Evolutionary conservation across 805 yeast genomes (phyloP).

Genomic region (Candida easanensis): DNA sequence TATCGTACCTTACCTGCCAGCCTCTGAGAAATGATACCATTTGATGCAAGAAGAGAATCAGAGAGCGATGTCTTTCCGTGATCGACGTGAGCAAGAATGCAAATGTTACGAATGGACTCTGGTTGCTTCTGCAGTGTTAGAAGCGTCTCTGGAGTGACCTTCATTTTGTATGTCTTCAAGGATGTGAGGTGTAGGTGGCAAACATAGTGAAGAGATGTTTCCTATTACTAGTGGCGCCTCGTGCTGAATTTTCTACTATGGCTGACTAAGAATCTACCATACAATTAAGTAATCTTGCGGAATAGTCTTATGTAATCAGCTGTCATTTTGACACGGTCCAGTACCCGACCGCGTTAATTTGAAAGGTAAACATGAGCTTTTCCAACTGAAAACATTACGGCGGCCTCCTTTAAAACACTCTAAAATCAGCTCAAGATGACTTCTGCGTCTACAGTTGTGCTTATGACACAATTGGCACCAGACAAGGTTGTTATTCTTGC

Average conservation of each 20-base stretch:
- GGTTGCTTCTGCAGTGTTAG: conserved; percentile 68
- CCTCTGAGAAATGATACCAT: conserved; percentile 92
- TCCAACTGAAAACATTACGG: no score
- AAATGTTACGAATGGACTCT: conserved; percentile 75
- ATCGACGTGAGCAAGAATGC: conserved; percentile 96
- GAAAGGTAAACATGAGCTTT: neutral
- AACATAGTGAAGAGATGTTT: neutral
- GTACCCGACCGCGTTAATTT: neutral
- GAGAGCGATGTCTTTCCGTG: conserved; percentile 97
- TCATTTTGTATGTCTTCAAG: conserved; percentile 30
- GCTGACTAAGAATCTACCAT: no score
- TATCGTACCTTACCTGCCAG: conserved; percentile 95
- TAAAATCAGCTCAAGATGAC: neutral
- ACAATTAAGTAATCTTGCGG: neutral
- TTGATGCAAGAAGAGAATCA: conserved; percentile 88
- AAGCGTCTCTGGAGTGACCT: conserved; percentile 62
- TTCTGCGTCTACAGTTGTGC: conserved; percentile 11
- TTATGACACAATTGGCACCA: conserved; percentile 48
- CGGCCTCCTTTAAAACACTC: neutral
- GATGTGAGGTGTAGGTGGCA: neutral
- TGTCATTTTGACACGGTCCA: neutral
- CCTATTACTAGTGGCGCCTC: neutral
- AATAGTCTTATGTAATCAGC: neutral
- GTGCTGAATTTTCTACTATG: neutral
- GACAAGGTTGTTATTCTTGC: conserved; percentile 50